Base-by-base conservation (phyloP, 75 land plant species). In the Cupressus sempervirens region DNA sequence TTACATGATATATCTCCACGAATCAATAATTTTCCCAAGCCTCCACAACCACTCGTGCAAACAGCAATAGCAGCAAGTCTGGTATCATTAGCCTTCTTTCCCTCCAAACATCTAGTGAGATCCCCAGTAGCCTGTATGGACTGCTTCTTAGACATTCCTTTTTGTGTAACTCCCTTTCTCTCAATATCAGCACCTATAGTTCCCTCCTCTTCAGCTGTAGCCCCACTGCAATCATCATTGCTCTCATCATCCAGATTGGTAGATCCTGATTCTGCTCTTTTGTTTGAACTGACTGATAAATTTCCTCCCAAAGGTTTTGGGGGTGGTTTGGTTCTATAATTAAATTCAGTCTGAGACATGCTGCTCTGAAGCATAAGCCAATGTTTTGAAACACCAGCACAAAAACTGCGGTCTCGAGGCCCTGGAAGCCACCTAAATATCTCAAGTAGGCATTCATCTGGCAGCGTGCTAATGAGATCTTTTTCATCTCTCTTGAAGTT, bases 351-450 rank as follows among this genome's bases (percentile, higher is more conserved):
- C 82, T 84, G 77, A 2, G 38, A 90, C 88, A 97, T 91, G 83
- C 81, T 88, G 89, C 95, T 94, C 82, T 93, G 86, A 73, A 95
- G 96, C 86, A 87, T 84, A 79, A 97, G 94, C 95, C 95, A 97
- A 36, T 93, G 94, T 87, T 90, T 97, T 43, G 94, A 97, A 35
- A 97, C 99, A 77, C 88, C 93, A 32, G 99, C 99, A 87, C 93
- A 92, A 53, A 86, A 65, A 53, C 90, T 89, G 74, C 92, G 90
- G 85, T 95, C 94, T 68, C 85, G 81, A 52, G 72, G 86, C 26
- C 88, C 92, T 26, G 96, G 88, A 73, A 97, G 83, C 30, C 91
- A 86, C 75, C 91, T 89, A 88, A 97, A 92, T 73, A 97, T 91
- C 85, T 97, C 96, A 30, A 90, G 88, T 40, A 97, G 90, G 85